Conservation (phyloP, 768 basidiomycete genomes). For the Panaeolus cyanescens region DNA sequence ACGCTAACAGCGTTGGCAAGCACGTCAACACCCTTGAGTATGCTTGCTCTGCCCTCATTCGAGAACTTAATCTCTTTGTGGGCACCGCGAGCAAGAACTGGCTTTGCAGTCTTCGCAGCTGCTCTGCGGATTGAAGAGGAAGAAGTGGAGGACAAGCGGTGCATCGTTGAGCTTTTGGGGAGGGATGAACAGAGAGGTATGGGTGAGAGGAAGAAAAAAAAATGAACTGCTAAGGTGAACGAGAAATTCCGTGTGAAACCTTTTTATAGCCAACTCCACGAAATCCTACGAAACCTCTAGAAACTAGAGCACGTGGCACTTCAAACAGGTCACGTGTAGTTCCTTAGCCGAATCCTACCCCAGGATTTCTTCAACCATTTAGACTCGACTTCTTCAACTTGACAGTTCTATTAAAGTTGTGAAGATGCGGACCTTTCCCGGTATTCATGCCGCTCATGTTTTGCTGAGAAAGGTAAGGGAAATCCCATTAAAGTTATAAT, state of each 20-base stretch:
- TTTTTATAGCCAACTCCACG: conserved; percentile 1
- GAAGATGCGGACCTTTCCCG: no score
- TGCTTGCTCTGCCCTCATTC: conserved; percentile 91
- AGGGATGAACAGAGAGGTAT: background rate
- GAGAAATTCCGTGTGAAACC: conserved; percentile 1
- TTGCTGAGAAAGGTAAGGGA: no score
- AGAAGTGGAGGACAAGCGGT: conserved; percentile 69
- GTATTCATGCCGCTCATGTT: no score
- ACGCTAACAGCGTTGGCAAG: conserved; percentile 97
- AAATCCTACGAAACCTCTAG: conserved; percentile 4
- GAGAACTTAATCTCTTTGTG: conserved; percentile 98
- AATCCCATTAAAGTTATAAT: no score
- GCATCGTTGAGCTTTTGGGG: conserved; percentile 48
- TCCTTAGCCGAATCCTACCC: background rate
- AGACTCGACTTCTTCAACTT: no score
- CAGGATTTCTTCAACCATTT: background rate
- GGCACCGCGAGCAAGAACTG: conserved; percentile 63
- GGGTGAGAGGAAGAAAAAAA: background rate
- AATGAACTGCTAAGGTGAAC: background rate
- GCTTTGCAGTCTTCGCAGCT: conserved; percentile 56
- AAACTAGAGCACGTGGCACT: background rate
- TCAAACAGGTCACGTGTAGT: background rate
- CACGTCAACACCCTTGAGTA: conserved; percentile 94
- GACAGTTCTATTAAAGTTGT: no score
- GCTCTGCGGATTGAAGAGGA: conserved; percentile 69